Percentiles rank a stretch among this genome's conserved stretches.
Conservation (phyloP, 768 basidiomycete genomes). For the Suillus clintonianus region DNA sequence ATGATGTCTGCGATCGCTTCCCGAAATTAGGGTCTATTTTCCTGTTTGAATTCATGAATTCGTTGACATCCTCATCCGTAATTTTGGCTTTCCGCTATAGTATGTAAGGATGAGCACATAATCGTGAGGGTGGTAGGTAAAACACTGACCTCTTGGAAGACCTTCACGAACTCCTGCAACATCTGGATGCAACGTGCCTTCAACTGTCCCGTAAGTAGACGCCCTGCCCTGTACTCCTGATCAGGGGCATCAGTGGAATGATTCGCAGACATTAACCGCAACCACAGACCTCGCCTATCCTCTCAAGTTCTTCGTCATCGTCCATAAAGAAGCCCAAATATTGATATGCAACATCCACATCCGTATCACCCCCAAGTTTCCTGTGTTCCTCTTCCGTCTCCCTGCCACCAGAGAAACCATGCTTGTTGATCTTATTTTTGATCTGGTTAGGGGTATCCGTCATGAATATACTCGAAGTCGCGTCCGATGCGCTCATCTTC, state of each 20-base stretch:
- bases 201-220: conserved; percentile 85
- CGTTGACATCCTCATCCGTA: conserved; percentile 71
- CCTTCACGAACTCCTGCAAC: conserved; percentile 79
- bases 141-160: conserved; percentile 75
- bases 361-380: conserved; percentile 83
- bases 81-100: conserved; percentile 79
- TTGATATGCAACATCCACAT: conserved; percentile 95
- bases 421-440: conserved; percentile 95
- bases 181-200: conserved; percentile 86
- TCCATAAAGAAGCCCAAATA: conserved; percentile 95
- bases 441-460: conserved; percentile 89
- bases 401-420: conserved; percentile 94
- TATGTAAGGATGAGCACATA: conserved; percentile 10
- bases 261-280: not conserved
- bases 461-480: conserved; percentile 95
- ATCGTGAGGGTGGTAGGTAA: not conserved
- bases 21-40: conserved; percentile 65
- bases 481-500: conserved; percentile 98
- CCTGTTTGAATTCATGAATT: conserved; percentile 81
- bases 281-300: conserved; percentile 67
- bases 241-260: conserved; percentile 5
- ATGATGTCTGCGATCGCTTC: conserved; percentile 28
- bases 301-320: conserved; percentile 84
- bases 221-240: conserved; percentile 91
- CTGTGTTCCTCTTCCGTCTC: conserved; percentile 97